Conservation (phyloP, 371 early-diverging fungal species). For the Apophysomyces sp. region DNA sequence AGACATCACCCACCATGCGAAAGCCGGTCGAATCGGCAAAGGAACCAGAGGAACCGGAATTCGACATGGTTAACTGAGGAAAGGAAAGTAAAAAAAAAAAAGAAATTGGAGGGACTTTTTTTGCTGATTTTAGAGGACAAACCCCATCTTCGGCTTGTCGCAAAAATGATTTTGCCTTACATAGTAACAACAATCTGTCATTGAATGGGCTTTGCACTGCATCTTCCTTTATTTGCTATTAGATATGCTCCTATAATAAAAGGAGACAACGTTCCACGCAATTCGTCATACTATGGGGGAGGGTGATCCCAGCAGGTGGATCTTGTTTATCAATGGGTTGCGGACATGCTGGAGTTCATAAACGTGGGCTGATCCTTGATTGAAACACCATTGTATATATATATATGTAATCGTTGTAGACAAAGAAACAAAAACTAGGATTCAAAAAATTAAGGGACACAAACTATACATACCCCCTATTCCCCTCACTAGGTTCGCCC, state of each 20-base stretch:
- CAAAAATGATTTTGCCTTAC: background rate
- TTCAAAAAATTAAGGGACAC: too few species aligned
- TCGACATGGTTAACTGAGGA: constrained; percentile 18
- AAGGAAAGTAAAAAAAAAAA: background rate
- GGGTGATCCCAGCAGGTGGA: background rate
- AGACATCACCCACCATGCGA: constrained; percentile 16
- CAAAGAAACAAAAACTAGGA: too few species aligned
- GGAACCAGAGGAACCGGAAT: constrained; percentile 37
- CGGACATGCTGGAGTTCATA: background rate
- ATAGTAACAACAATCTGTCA: too few species aligned
- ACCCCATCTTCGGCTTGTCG: background rate
- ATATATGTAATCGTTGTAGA: too few species aligned
- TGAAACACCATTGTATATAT: too few species aligned
- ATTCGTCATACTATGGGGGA: background rate
- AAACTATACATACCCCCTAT: too few species aligned
- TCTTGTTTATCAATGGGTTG: background rate
- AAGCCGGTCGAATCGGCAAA: constrained; percentile 28
- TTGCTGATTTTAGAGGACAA: background rate
- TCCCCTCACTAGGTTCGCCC: background rate
- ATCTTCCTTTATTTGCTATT: background rate
- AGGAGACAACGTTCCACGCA: background rate
- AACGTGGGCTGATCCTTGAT: background rate
- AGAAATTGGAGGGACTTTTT: background rate
- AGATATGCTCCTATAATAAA: background rate
- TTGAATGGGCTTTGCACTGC: too few species aligned